Evolutionary conservation across 148 eudicot genomes (phyloP).

Genomic region (Pouteria glomerata): DNA sequence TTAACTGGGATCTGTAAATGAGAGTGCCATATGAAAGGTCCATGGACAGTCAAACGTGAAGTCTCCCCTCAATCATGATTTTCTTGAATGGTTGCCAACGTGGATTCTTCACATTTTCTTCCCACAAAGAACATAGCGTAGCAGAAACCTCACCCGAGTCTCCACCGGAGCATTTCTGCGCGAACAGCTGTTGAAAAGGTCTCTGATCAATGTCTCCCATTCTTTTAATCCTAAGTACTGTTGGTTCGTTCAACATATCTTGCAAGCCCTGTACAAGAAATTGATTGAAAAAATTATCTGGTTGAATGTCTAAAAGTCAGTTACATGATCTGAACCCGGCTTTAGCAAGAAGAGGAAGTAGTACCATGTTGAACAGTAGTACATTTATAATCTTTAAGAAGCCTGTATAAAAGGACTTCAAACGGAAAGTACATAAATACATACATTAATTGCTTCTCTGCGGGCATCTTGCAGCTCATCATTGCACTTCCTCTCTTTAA

Average conservation of each 20-base stretch:
- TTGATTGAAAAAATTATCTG: neutral
- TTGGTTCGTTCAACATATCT: constrained; percentile 6
- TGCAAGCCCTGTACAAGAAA: constrained; percentile 19
- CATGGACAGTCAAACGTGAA: constrained; percentile 10
- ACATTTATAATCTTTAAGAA: neutral
- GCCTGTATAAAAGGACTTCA: neutral
- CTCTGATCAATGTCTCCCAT: constrained; percentile 27
- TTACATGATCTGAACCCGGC: neutral
- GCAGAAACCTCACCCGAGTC: constrained; percentile 19
- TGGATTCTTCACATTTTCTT: constrained; percentile 19
- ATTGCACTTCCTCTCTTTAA: constrained; percentile 11
- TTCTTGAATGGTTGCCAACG: constrained; percentile 28
- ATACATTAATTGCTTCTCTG: constrained; percentile 16
- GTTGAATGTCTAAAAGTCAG: neutral
- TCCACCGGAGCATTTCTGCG: constrained; percentile 11
- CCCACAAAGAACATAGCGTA: constrained; percentile 20
- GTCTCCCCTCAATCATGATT: constrained; percentile 7
- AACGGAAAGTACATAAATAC: neutral
- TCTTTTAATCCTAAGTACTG: constrained; percentile 19
- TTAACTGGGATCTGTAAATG: neutral
- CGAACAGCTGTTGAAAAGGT: constrained; percentile 16
- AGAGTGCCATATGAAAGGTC: neutral
- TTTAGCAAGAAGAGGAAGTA: neutral
- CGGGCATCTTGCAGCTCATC: constrained; percentile 27
- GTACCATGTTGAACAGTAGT: neutral